Conservation (phyloP, 768 basidiomycete species). For the Trametes meyenii region DNA sequence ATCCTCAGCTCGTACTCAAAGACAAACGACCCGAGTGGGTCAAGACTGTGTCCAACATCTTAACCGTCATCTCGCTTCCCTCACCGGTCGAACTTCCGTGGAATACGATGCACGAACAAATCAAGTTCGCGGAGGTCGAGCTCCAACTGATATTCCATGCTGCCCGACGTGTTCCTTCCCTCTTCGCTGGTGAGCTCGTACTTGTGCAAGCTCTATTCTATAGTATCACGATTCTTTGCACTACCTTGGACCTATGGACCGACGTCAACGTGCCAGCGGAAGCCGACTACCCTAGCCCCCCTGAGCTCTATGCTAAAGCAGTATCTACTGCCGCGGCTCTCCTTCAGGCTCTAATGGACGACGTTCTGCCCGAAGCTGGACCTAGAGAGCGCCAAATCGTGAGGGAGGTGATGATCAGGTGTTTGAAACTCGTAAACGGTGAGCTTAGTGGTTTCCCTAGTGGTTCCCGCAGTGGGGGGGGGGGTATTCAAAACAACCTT, state of each 20-base stretch:
- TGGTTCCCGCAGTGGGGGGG: background rate
- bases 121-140: constrained; percentile 54
- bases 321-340: constrained; percentile 47
- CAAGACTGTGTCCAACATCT: constrained; percentile 33
- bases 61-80: constrained; percentile 56
- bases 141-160: constrained; percentile 55
- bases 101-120: constrained; percentile 58
- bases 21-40: constrained; percentile 12
- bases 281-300: constrained; percentile 48
- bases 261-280: constrained; percentile 45
- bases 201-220: constrained; percentile 53
- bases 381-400: constrained; percentile 22
- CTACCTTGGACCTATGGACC: constrained; percentile 61
- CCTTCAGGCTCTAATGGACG: constrained; percentile 50
- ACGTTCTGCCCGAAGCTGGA: constrained; percentile 23
- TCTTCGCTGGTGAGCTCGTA: constrained; percentile 50
- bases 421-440: constrained; percentile 35
- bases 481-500: background rate
- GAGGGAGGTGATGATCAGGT: constrained; percentile 40
- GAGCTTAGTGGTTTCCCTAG: background rate
- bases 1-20: background rate
- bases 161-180: constrained; percentile 50
- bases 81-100: constrained; percentile 52
- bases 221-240: constrained; percentile 55
- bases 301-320: constrained; percentile 50